phyloP scores from a whole-genome alignment of 1,139 yeast genomes.

The Debaryomycetaceae sp. region DNA sequence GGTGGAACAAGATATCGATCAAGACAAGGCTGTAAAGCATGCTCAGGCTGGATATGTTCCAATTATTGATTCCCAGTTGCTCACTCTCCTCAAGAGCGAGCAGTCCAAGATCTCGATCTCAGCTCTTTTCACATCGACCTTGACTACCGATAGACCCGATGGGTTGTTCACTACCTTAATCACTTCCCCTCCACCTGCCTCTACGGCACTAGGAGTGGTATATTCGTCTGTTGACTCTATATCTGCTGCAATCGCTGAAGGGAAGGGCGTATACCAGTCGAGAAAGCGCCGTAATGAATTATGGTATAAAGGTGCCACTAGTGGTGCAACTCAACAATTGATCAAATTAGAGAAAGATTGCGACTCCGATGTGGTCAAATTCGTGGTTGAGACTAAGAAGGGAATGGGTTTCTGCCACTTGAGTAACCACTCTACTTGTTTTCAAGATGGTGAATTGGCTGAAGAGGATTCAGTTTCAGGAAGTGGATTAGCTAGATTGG shows the following conservation, averaged over 20 bases:
- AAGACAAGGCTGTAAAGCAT: slow-evolving; percentile 25
- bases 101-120: slow-evolving; percentile 43
- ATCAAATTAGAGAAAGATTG: slow-evolving; percentile 73
- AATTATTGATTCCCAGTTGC: slow-evolving; percentile 35
- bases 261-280: slow-evolving; percentile 91
- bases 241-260: slow-evolving; percentile 72
- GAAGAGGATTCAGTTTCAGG: slow-evolving; percentile 46
- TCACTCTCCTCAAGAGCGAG: slow-evolving; percentile 40
- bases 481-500: slow-evolving; percentile 62
- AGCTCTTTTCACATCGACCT: slow-evolving; percentile 49
- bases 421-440: slow-evolving; percentile 70
- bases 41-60: slow-evolving; percentile 44
- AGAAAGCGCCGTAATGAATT: slow-evolving; percentile 76
- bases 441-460: slow-evolving; percentile 42
- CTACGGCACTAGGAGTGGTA: slow-evolving; percentile 76
- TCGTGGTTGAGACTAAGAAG: slow-evolving; percentile 69
- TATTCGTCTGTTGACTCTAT: slow-evolving; percentile 85
- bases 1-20: slow-evolving; percentile 15
- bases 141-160: slow-evolving; percentile 81
- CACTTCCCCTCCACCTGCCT: slow-evolving; percentile 54
- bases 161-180: slow-evolving; percentile 84
- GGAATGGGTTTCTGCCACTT: slow-evolving; percentile 94
- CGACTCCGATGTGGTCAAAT: slow-evolving; percentile 86
- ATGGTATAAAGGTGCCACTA: slow-evolving; percentile 95
- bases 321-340: slow-evolving; percentile 88